Base-by-base conservation (phyloP, 2,329 filamentous ascomycete genomes). In the Balansia obtecta region DNA sequence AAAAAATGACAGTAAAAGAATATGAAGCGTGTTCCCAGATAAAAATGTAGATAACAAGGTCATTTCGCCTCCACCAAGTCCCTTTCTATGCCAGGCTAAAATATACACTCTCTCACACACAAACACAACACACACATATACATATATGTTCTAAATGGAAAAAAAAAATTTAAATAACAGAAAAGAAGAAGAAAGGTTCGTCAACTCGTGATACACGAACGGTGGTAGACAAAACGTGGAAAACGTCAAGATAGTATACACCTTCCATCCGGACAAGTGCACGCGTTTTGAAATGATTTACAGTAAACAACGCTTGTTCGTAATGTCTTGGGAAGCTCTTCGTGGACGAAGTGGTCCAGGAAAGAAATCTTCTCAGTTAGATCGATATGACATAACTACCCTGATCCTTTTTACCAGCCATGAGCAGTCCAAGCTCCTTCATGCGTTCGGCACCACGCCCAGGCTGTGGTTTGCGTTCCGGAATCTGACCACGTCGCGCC, bases 401-500 rank as follows among this genome's bases (percentile, higher is more conserved):
- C 60, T 77, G 80, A 60, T 83, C 86, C 50, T 74, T 72, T 68
- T 87, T 89, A 62, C 88, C 88, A 52, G 88, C 88, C 76, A 93
- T 87, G 63, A 91, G 80, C 50, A 97, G 76, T 49, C 91, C 93
- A 52, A 98, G 78, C 67, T 71, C 70, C 57, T 65, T 67, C 93
- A 98, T 98, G 56, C 90, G 82, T 71, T 96, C 86, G 37, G 88
- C 88, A 50, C 93, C 93, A 64, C 88, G 86, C 50, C 93, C 93
- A 39, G 87, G 88, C 60, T 83, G 77, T 49, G 86, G 81, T 59
- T 80, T 83, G 58, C 83, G 80, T 58, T 77, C 76, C 3, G 71
- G 69, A 20, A 77, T 72, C 58, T 79, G 75, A 12, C 78, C 77
- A 61, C 88, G 89, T 56, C 83, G 82, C 51, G 83, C 84, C 60